These are phyloP conservation scores for Hypomyces rosellus DNA, from an alignment of 2,329 filamentous ascomycete genomes.

Conservation along the genomic window DNA sequence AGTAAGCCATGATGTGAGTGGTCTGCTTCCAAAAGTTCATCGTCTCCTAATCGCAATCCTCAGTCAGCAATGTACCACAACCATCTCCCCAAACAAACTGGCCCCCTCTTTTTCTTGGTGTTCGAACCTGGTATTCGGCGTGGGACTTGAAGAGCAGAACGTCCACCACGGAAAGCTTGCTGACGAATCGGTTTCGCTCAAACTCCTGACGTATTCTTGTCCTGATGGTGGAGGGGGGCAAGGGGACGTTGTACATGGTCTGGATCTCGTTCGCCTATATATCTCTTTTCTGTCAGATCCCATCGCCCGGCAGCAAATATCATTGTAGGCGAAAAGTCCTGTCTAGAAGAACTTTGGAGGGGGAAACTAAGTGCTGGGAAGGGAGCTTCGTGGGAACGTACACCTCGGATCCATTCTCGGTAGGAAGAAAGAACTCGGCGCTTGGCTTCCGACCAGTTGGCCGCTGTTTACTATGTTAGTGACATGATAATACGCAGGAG, in stretches of 20 bases:
- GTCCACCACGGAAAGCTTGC: slow-evolving; percentile 81
- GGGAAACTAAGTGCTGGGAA: background rate
- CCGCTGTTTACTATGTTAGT: slow-evolving; percentile 53
- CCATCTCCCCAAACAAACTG: background rate
- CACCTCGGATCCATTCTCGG: slow-evolving; percentile 91
- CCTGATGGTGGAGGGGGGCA: slow-evolving; percentile 80
- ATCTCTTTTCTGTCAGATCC: slow-evolving; percentile 3
- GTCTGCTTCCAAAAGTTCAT: slow-evolving; percentile 99
- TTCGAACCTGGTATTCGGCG: slow-evolving; percentile 80
- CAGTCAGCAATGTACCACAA: slow-evolving; percentile 7
- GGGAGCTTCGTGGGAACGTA: slow-evolving; percentile 50
- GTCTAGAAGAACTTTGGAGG: background rate
- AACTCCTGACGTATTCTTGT: slow-evolving; percentile 96
- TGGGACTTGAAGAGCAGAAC: slow-evolving; percentile 87
- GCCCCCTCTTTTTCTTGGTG: background rate
- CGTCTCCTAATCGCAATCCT: slow-evolving; percentile 61
- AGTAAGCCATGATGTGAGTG: slow-evolving; percentile 94
- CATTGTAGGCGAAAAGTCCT: background rate
- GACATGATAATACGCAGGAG: slow-evolving; percentile 4
- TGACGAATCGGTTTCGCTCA: slow-evolving; percentile 89
- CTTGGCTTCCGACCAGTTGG: slow-evolving; percentile 85
- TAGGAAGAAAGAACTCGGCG: slow-evolving; percentile 82
- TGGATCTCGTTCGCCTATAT: slow-evolving; percentile 92
- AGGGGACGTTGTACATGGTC: slow-evolving; percentile 89
- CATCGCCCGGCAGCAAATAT: background rate